Evolutionary conservation across 768 basidiomycete genomes (phyloP).

Genomic region (Hortiboletus flavorubellus): DNA sequence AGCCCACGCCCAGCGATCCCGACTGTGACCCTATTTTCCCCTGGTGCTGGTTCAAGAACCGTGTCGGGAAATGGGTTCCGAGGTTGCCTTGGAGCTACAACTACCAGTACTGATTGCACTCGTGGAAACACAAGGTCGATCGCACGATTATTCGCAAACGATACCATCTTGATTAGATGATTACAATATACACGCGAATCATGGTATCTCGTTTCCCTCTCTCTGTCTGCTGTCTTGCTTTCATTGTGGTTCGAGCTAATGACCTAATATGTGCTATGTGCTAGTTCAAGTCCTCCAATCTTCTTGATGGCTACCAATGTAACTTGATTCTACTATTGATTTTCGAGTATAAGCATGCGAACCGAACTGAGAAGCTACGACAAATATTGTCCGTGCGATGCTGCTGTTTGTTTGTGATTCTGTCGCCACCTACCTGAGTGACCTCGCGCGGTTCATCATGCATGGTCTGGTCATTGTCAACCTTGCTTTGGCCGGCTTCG

Average conservation of each 20-base stretch:
- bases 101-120: constrained; percentile 17
- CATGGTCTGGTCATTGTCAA: constrained; percentile 63
- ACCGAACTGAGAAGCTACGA: too few species aligned
- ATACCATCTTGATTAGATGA: constrained; percentile 19
- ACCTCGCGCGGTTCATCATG: constrained; percentile 35
- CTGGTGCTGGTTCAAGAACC: constrained; percentile 25
- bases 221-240: constrained; percentile 10
- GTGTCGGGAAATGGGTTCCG: constrained; percentile 18
- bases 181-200: constrained; percentile 1
- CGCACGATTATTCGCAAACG: constrained; percentile 8
- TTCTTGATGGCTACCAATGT: background rate
- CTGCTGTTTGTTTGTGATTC: too few species aligned
- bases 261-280: constrained; percentile 6
- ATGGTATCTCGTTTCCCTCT: background rate
- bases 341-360: background rate
- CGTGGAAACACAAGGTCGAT: constrained; percentile 10
- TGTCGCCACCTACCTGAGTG: too few species aligned
- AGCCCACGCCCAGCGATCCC: constrained; percentile 33
- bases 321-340: background rate
- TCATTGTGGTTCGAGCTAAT: constrained; percentile 3
- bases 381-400: too few species aligned
- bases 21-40: constrained; percentile 23
- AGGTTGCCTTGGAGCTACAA: constrained; percentile 24
- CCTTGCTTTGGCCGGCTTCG: constrained; percentile 55
- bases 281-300: background rate